Conservation (phyloP, 2,329 filamentous ascomycete species). For the Hymenotorrendiella dingleyae region DNA sequence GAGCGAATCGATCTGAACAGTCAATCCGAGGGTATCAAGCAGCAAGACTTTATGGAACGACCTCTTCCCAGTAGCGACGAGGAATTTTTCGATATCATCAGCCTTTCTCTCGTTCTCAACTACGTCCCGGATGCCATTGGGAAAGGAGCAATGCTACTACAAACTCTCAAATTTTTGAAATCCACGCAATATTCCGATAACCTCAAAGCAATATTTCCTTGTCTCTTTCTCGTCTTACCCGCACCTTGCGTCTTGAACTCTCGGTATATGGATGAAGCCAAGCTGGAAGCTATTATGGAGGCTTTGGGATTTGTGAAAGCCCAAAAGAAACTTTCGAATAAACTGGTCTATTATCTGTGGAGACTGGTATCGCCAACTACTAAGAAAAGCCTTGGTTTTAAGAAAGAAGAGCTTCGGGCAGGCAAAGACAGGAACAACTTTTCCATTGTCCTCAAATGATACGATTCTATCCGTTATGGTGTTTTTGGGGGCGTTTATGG, state of each 20-base stretch:
- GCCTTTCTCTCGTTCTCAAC: slow-evolving; percentile 87
- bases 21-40: slow-evolving; percentile 70
- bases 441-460: slow-evolving; percentile 59
- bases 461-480: neutral
- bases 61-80: slow-evolving; percentile 58
- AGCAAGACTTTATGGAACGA: slow-evolving; percentile 92
- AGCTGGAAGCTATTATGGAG: slow-evolving; percentile 67
- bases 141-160: slow-evolving; percentile 79
- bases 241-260: slow-evolving; percentile 86
- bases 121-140: slow-evolving; percentile 74
- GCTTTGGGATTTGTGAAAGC: slow-evolving; percentile 65
- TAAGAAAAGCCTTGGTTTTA: slow-evolving; percentile 39
- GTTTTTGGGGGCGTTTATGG: no score
- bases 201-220: slow-evolving; percentile 47
- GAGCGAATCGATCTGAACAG: slow-evolving; percentile 87
- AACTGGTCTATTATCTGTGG: slow-evolving; percentile 90
- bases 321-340: slow-evolving; percentile 68
- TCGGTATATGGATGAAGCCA: slow-evolving; percentile 72
- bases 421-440: slow-evolving; percentile 86
- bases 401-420: slow-evolving; percentile 71
- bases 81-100: slow-evolving; percentile 81
- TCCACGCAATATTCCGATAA: slow-evolving; percentile 20
- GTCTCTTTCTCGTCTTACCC: slow-evolving; percentile 83
- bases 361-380: slow-evolving; percentile 31
- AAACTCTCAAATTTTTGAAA: slow-evolving; percentile 66